A percentile compares a stretch with the other conserved stretches of the same genome.
These are phyloP conservation scores for Porphyridium purpureum DNA, from an alignment of 23 red algal genomes.

Conservation along the genomic window DNA sequence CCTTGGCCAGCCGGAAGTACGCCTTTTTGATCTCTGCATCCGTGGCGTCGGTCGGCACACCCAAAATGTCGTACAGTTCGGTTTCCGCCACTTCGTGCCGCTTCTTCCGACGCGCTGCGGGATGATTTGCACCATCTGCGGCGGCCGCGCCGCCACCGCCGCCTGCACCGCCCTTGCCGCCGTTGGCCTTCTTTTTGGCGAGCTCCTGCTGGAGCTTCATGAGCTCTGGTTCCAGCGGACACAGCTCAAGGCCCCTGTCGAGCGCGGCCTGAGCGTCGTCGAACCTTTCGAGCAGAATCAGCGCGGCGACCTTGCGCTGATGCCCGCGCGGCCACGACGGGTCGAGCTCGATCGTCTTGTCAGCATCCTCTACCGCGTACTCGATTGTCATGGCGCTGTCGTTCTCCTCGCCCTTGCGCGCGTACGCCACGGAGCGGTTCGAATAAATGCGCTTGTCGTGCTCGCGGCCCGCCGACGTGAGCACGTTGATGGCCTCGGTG, in stretches of 20 bases:
- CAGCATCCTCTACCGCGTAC: conserved; percentile 39
- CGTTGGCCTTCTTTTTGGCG: no score
- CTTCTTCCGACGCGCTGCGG: no score
- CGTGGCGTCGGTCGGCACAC: conserved; percentile 43
- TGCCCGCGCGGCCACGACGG: conserved; percentile 52
- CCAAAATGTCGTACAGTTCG: conserved; percentile 48
- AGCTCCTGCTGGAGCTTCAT: background rate
- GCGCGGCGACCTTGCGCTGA: background rate
- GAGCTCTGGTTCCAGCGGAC: background rate
- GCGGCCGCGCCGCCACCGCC: background rate
- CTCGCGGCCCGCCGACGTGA: conserved; percentile 7
- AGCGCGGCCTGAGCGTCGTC: background rate
- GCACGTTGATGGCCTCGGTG: conserved; percentile 23
- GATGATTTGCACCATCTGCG: conserved; percentile 11
- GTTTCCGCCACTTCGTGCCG: conserved; percentile 30
- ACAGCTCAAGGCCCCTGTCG: background rate
- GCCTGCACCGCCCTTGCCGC: background rate
- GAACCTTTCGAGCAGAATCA: background rate
- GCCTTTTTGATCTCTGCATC: conserved; percentile 74
- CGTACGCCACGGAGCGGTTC: conserved; percentile 60
- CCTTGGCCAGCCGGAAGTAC: conserved; percentile 60
- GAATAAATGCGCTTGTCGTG: conserved; percentile 46
- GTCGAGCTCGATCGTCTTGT: conserved; percentile 26
- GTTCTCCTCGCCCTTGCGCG: conserved; percentile 22
- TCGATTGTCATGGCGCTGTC: conserved; percentile 19